These are phyloP conservation scores for Anisodus acutangulus DNA, from an alignment of 257 asterid genomes.

Conservation along the genomic window DNA sequence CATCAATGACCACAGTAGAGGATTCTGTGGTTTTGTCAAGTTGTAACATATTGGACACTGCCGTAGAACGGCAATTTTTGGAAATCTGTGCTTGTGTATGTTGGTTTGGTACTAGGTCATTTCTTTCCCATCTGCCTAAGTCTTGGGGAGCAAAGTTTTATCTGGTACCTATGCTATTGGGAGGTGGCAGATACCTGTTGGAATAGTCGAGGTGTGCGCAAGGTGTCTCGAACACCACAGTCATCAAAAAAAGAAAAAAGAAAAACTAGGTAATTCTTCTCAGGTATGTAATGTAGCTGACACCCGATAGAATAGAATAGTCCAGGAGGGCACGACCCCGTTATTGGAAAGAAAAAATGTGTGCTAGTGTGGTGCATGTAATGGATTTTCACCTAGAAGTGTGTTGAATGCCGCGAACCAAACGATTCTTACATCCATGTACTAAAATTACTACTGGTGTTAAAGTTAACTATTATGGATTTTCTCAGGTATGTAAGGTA, in stretches of 20 bases:
- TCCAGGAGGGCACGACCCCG: background rate
- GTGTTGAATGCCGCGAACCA: background rate
- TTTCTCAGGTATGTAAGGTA: background rate
- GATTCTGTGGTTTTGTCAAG: slow-evolving; percentile 10
- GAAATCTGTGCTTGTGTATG: background rate
- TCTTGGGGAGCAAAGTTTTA: background rate
- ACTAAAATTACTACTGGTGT: background rate
- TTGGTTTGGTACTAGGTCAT: background rate
- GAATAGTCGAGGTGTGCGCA: background rate
- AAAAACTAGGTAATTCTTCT: background rate
- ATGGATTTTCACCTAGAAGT: background rate
- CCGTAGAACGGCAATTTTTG: background rate
- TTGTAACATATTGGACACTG: background rate
- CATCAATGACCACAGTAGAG: background rate
- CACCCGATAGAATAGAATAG: background rate
- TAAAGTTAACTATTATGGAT: background rate
- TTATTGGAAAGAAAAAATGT: background rate
- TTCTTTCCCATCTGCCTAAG: background rate
- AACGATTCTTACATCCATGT: background rate
- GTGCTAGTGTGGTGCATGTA: background rate
- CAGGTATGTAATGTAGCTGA: background rate
- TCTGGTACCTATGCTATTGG: background rate
- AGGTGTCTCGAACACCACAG: background rate
- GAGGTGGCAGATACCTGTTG: background rate
- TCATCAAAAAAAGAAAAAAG: background rate